Conservation (phyloP, 345 rosid species). For the Acer saccharum region DNA sequence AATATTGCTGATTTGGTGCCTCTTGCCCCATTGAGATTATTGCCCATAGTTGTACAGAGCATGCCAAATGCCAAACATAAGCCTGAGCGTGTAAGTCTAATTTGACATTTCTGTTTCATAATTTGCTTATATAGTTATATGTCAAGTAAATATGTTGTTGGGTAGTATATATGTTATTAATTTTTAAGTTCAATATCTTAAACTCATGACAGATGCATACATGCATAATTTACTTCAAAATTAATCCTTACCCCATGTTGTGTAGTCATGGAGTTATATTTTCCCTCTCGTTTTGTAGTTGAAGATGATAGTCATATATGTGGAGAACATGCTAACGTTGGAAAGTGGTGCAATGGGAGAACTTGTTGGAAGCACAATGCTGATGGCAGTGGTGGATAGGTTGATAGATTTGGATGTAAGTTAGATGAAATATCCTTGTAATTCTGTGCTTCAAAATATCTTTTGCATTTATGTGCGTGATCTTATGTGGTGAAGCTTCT, state of each 20-base stretch:
- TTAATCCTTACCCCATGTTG: neutral
- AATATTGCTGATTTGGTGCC: conserved; percentile 66
- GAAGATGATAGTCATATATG: conserved; percentile 47
- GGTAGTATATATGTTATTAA: neutral
- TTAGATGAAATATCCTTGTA: conserved; percentile 8
- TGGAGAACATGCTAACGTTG: conserved; percentile 82
- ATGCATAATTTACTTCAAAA: neutral
- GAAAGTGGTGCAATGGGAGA: conserved; percentile 72
- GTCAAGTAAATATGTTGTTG: neutral
- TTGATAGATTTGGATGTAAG: conserved; percentile 91
- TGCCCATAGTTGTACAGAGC: conserved; percentile 48
- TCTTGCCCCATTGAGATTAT: conserved; percentile 66
- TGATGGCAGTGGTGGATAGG: conserved; percentile 71
- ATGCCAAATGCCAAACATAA: conserved; percentile 60
- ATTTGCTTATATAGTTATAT: neutral
- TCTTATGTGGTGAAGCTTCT: conserved; percentile 15
- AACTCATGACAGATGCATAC: neutral
- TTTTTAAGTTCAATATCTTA: neutral
- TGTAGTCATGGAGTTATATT: neutral
- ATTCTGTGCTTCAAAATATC: neutral
- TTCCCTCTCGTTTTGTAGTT: conserved; percentile 30
- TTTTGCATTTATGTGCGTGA: conserved; percentile 1
- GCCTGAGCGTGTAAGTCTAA: conserved; percentile 44
- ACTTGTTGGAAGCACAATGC: conserved; percentile 68
- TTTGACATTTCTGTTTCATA: neutral